Conservation (phyloP, 805 yeast species). For the Saccharomycopsis malanga region DNA sequence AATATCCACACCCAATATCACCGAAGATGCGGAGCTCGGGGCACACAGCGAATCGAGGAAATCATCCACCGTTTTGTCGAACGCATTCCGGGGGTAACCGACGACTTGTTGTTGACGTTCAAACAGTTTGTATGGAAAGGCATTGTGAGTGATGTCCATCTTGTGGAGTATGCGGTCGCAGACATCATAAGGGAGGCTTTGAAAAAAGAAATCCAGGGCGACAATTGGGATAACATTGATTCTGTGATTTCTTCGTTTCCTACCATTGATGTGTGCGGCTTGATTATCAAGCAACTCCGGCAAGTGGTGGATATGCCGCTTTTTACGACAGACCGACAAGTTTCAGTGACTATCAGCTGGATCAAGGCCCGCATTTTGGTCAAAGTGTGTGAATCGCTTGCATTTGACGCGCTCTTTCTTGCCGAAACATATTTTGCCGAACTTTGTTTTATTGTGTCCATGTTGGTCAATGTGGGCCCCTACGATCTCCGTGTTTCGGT, state of each 20-base stretch:
- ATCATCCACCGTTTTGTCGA: conserved; percentile 43
- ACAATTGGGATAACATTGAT: conserved; percentile 45
- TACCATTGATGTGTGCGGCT: conserved; percentile 48
- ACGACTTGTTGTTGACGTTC: conserved; percentile 35
- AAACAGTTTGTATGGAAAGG: conserved; percentile 45
- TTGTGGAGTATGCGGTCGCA: conserved; percentile 41
- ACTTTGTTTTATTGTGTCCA: conserved; percentile 44
- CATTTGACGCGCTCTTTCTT: conserved; percentile 45
- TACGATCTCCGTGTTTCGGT: conserved; percentile 39
- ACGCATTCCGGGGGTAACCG: conserved; percentile 32
- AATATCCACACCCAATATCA: conserved; percentile 41
- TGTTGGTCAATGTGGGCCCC: conserved; percentile 27
- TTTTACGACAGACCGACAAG: conserved; percentile 23
- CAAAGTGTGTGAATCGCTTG: conserved; percentile 41
- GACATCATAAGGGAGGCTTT: conserved; percentile 51
- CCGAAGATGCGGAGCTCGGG: conserved; percentile 33
- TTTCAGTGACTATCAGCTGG: conserved; percentile 37
- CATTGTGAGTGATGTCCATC: conserved; percentile 39
- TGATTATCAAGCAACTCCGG: conserved; percentile 39
- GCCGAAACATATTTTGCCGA: conserved; percentile 47
- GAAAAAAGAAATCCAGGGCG: conserved; percentile 47
- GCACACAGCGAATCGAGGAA: conserved; percentile 41
- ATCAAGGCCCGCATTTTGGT: conserved; percentile 48
- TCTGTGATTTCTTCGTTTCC: conserved; percentile 41
- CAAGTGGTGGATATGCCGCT: conserved; percentile 34